Conservation (phyloP, 768 basidiomycete genomes). For the Leccinum rimulosum region DNA sequence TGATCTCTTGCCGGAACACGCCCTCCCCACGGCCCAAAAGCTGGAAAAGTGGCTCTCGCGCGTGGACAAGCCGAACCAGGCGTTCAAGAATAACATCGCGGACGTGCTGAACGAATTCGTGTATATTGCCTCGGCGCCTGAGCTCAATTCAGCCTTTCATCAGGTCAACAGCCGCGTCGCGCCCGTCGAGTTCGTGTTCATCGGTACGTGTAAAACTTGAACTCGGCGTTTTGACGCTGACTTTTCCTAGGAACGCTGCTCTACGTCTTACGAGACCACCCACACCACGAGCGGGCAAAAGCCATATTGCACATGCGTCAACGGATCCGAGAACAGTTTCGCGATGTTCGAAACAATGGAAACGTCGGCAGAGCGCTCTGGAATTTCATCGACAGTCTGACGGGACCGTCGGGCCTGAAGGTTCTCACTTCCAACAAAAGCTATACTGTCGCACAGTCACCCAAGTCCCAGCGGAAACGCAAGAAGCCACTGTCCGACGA, state of each 20-base stretch:
- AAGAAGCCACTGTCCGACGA: conserved; percentile 31
- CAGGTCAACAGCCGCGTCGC: conserved; percentile 60
- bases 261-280: conserved; percentile 45
- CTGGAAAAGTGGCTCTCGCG: conserved; percentile 47
- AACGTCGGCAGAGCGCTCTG: conserved; percentile 56
- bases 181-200: conserved; percentile 77
- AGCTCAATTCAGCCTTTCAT: conserved; percentile 48
- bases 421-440: conserved; percentile 28
- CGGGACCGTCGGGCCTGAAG: conserved; percentile 32
- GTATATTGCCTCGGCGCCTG: conserved; percentile 43
- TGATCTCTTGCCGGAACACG: conserved; percentile 45
- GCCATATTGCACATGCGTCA: conserved; percentile 58
- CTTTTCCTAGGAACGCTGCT: conserved; percentile 59
- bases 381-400: conserved; percentile 47
- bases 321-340: conserved; percentile 51
- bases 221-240: neutral
- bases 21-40: conserved; percentile 51
- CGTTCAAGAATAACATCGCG: conserved; percentile 55
- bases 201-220: conserved; percentile 46
- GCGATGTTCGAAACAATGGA: conserved; percentile 65
- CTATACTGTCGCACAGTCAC: conserved; percentile 1
- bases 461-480: conserved; percentile 31
- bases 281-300: conserved; percentile 46
- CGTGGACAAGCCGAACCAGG: conserved; percentile 37
- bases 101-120: conserved; percentile 53